These are phyloP conservation scores for Pezizomycotina sp. DNA, from an alignment of 2,329 filamentous ascomycete genomes.

Conservation along the genomic window DNA sequence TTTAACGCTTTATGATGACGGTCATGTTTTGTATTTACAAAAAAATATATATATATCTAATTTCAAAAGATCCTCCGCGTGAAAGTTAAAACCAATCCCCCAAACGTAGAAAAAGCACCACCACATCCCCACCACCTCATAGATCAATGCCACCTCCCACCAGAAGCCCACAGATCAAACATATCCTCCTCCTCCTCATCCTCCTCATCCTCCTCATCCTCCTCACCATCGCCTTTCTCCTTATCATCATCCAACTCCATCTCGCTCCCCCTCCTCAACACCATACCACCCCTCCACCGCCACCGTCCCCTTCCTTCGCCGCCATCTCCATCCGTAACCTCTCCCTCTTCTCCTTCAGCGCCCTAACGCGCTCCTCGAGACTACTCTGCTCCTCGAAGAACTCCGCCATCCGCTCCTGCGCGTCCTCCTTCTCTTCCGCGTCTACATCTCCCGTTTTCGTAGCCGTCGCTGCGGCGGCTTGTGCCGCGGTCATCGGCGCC, in stretches of 20 bases:
- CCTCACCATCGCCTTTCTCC: not conserved
- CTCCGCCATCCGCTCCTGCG: constrained; percentile 52
- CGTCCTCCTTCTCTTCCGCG: constrained; percentile 53
- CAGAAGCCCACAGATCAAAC: constrained; percentile 3
- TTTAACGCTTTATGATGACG: too few relatives aligned
- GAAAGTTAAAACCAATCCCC: too few relatives aligned
- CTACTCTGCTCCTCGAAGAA: constrained; percentile 74
- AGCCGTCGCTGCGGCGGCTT: constrained; percentile 22
- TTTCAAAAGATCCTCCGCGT: not conserved
- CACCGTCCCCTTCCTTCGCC: constrained; percentile 27
- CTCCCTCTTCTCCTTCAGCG: constrained; percentile 54
- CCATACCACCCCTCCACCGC: constrained; percentile 21
- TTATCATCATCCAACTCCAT: too few relatives aligned
- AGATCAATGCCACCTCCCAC: constrained; percentile 4
- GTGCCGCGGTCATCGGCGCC: constrained; percentile 23
- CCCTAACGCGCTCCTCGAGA: constrained; percentile 53
- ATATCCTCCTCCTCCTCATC: not conserved
- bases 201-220: not conserved
- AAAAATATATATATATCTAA: not conserved
- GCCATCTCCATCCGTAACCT: constrained; percentile 35
- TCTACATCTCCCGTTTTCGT: constrained; percentile 32
- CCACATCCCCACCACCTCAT: constrained; percentile 1
- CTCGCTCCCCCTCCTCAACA: constrained; percentile 25
- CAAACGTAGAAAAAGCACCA: not conserved
- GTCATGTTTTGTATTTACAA: not conserved